phyloP scores from a whole-genome alignment of 306 rosid genomes.

The Canavalia gladiata region DNA sequence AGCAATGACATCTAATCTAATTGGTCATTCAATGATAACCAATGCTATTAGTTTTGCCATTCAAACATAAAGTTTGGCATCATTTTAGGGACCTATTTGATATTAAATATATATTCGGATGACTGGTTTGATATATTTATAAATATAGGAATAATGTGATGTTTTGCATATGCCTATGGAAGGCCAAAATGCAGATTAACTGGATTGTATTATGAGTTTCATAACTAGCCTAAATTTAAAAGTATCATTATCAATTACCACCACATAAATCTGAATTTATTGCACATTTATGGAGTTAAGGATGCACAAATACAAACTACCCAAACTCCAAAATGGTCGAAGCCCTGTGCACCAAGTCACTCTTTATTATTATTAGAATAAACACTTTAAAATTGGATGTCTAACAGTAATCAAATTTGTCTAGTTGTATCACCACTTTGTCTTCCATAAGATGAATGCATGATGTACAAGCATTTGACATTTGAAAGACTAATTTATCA shows the following conservation, averaged over 20 bases:
- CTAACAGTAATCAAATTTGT: not conserved
- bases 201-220: not conserved
- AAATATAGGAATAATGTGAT: not conserved
- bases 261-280: not conserved
- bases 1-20: constrained; percentile 24
- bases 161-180: not conserved
- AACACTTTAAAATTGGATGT: not conserved
- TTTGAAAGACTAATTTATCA: too few species aligned
- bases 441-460: not conserved
- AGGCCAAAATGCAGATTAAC: not conserved
- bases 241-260: constrained; percentile 3
- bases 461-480: too few species aligned
- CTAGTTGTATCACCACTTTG: not conserved
- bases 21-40: constrained; percentile 33
- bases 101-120: not conserved
- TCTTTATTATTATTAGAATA: not conserved
- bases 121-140: not conserved
- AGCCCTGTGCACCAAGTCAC: not conserved
- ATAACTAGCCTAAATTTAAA: constrained; percentile 8
- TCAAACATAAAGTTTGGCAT: constrained; percentile 15
- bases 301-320: not conserved
- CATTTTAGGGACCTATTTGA: constrained; percentile 6
- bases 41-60: not conserved
- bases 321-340: not conserved
- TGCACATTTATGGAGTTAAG: constrained; percentile 12